Conservation (phyloP, 2,329 filamentous ascomycete species). For the Akanthomyces uredinophilus region DNA sequence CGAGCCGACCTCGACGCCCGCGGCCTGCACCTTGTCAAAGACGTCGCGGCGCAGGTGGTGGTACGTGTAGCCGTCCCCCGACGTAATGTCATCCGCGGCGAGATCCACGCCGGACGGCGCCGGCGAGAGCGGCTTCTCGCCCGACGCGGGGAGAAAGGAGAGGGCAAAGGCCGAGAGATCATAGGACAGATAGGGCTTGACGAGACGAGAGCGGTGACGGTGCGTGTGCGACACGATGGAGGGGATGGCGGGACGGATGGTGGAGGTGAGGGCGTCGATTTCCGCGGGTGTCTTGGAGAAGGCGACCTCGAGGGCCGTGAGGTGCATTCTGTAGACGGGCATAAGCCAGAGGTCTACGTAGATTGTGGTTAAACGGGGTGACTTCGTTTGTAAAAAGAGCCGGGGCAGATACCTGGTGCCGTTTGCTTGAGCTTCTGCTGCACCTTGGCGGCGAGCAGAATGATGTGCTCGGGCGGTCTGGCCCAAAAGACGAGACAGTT, state of each 20-base stretch:
- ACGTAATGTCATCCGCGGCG: slow-evolving; percentile 29
- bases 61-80: slow-evolving; percentile 71
- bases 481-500: slow-evolving; percentile 88
- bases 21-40: slow-evolving; percentile 54
- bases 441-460: slow-evolving; percentile 60
- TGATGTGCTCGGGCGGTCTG: slow-evolving; percentile 67
- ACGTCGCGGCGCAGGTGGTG: slow-evolving; percentile 83
- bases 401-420: slow-evolving; percentile 56
- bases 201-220: slow-evolving; percentile 64
- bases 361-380: neutral
- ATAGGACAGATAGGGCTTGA: slow-evolving; percentile 78
- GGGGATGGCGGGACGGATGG: slow-evolving; percentile 51
- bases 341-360: slow-evolving; percentile 74
- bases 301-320: slow-evolving; percentile 80
- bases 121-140: slow-evolving; percentile 44
- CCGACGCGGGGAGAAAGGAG: slow-evolving; percentile 76
- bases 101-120: slow-evolving; percentile 33
- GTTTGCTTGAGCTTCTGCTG: slow-evolving; percentile 60
- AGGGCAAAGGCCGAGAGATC: slow-evolving; percentile 82
- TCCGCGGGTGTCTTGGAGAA: slow-evolving; percentile 69
- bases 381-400: no score
- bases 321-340: slow-evolving; percentile 71
- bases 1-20: slow-evolving; percentile 66
- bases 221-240: slow-evolving; percentile 62
- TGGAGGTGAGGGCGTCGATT: slow-evolving; percentile 57